phyloP scores from a whole-genome alignment of 2,329 filamentous ascomycete genomes.

The Aspergillus phoenicis region DNA sequence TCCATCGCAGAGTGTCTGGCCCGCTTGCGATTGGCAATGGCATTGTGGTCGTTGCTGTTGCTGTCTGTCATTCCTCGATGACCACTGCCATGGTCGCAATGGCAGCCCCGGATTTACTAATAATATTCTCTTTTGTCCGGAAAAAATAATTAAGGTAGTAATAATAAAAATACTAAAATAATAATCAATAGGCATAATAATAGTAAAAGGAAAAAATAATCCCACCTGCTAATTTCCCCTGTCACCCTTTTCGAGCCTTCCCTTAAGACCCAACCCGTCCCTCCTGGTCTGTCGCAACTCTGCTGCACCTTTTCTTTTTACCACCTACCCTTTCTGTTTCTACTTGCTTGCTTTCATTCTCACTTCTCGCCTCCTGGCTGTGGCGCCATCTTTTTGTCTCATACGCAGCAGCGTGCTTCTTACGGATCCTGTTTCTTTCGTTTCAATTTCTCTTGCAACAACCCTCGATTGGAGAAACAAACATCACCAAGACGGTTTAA shows the following conservation, averaged over 20 bases:
- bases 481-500: not conserved
- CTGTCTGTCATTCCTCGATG: constrained; percentile 20
- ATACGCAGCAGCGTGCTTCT: constrained; percentile 1
- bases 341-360: constrained; percentile 4
- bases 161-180: constrained; percentile 6
- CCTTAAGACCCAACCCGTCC: constrained; percentile 16
- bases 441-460: not conserved
- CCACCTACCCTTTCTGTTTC: constrained; percentile 10
- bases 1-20: constrained; percentile 7
- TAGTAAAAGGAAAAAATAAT: not conserved
- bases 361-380: constrained; percentile 5
- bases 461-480: not conserved
- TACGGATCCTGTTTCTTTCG: not conserved
- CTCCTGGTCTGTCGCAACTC: constrained; percentile 16
- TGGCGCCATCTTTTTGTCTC: constrained; percentile 3
- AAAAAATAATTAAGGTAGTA: constrained; percentile 8
- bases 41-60: constrained; percentile 3
- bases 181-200: constrained; percentile 5
- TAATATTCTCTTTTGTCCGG: not conserved
- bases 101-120: constrained; percentile 7
- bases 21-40: constrained; percentile 19
- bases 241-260: not conserved
- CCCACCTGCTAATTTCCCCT: constrained; percentile 2
- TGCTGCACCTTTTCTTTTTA: not conserved
- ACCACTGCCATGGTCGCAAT: constrained; percentile 14